A percentile compares a stretch with the other conserved stretches of the same genome.
phyloP scores from a whole-genome alignment of 495 filamentous ascomycete genomes.

The Umbilicaria muhlenbergii region DNA sequence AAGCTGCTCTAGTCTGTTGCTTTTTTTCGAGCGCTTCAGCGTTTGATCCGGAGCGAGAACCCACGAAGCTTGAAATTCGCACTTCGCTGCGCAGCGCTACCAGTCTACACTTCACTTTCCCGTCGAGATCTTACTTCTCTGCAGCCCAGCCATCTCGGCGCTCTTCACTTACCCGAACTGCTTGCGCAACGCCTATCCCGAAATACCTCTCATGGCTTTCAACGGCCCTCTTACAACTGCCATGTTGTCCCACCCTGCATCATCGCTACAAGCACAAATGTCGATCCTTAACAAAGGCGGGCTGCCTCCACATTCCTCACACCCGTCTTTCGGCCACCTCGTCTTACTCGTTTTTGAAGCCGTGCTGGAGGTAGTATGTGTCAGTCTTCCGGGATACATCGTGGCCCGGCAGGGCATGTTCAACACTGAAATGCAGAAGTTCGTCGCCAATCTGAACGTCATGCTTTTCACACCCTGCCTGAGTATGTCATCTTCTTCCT shows the following conservation, averaged over 20 bases:
- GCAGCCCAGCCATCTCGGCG: conserved; percentile 1
- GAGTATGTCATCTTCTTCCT: conserved; percentile 39
- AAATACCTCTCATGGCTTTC: not conserved
- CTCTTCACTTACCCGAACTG: conserved; percentile 46
- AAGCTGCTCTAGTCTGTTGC: too few relatives aligned
- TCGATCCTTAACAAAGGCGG: conserved; percentile 5
- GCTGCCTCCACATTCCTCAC: conserved; percentile 28
- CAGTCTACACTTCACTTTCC: too few relatives aligned
- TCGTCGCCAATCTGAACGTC: conserved; percentile 88
- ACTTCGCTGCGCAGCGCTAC: too few relatives aligned
- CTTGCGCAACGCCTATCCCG: conserved; percentile 37
- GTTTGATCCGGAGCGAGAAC: too few relatives aligned
- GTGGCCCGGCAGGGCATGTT: conserved; percentile 82
- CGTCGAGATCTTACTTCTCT: too few relatives aligned
- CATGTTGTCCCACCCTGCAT: not conserved
- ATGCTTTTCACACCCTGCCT: conserved; percentile 91
- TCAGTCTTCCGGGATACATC: conserved; percentile 89
- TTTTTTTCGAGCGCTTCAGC: too few relatives aligned
- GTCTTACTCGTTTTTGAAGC: conserved; percentile 87
- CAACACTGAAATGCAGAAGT: conserved; percentile 86
- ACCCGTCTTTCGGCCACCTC: conserved; percentile 58
- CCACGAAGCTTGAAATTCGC: too few relatives aligned
- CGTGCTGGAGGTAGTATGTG: conserved; percentile 89
- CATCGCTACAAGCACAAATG: not conserved
- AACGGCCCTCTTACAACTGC: not conserved